phyloP scores from a whole-genome alignment of 192 early-diverging fungal species.

The Entomortierella lignicola region DNA sequence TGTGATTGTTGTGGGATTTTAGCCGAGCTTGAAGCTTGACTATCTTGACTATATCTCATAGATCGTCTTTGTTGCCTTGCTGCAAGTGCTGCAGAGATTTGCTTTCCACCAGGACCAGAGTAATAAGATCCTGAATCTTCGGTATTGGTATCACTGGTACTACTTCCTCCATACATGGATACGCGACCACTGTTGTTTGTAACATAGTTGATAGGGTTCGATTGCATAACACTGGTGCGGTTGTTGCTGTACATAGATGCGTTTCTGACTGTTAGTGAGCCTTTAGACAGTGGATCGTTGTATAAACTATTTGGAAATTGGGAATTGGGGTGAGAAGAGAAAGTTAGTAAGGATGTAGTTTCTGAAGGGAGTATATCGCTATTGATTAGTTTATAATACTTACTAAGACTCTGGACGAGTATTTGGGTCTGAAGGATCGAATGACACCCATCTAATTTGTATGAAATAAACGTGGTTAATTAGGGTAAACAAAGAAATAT shows the following conservation, averaged over 20 bases:
- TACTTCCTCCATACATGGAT: conserved; percentile 36
- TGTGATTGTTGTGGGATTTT: not conserved
- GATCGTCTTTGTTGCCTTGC: conserved; percentile 45
- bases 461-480: not conserved
- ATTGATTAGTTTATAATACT: not conserved
- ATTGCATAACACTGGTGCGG: conserved; percentile 1
- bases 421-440: conserved; percentile 25
- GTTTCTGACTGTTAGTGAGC: conserved; percentile 42
- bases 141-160: conserved; percentile 24
- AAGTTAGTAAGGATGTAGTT: too few species aligned
- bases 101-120: conserved; percentile 17
- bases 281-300: conserved; percentile 18
- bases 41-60: conserved; percentile 40
- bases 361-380: too few species aligned
- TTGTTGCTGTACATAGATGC: conserved; percentile 26
- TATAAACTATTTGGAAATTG: conserved; percentile 8
- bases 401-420: conserved; percentile 42
- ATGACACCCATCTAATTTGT: conserved; percentile 48
- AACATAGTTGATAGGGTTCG: not conserved
- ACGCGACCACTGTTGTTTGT: conserved; percentile 1
- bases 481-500: not conserved
- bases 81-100: conserved; percentile 28
- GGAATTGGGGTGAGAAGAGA: not conserved
- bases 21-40: conserved; percentile 2
- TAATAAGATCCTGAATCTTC: conserved; percentile 34